Conservation (phyloP, 805 yeast species). For the Saccharomycopsis fermentans region DNA sequence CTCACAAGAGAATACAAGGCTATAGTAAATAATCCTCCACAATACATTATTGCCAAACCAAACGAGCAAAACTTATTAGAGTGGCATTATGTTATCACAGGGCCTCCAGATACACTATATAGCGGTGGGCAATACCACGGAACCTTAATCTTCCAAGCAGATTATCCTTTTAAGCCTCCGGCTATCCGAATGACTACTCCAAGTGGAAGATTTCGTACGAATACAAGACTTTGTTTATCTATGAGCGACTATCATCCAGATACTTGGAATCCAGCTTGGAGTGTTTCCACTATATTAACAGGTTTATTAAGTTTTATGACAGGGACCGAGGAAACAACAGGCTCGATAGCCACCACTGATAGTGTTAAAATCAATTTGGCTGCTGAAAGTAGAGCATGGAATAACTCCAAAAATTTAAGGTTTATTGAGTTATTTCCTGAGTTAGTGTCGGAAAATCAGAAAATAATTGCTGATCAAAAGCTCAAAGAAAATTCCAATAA, state of each 20-base stretch:
- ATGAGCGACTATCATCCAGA: slow-evolving; percentile 95
- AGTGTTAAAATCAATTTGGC: slow-evolving; percentile 49
- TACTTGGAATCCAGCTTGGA: slow-evolving; percentile 95
- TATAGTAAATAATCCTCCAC: slow-evolving; percentile 73
- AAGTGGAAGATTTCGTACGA: slow-evolving; percentile 74
- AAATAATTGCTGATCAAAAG: slow-evolving; percentile 22
- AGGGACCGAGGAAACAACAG: slow-evolving; percentile 74
- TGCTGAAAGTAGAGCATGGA: slow-evolving; percentile 48
- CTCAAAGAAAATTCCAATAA: slow-evolving; percentile 6
- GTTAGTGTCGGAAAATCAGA: slow-evolving; percentile 30
- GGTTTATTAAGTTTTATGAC: slow-evolving; percentile 92
- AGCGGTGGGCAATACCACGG: slow-evolving; percentile 87
- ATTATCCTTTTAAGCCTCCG: slow-evolving; percentile 89
- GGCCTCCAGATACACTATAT: slow-evolving; percentile 86
- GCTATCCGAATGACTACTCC: slow-evolving; percentile 85
- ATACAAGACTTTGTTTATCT: slow-evolving; percentile 75
- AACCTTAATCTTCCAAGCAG: slow-evolving; percentile 67
- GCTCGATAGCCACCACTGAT: slow-evolving; percentile 61
- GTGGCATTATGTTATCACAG: slow-evolving; percentile 89
- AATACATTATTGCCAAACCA: slow-evolving; percentile 76
- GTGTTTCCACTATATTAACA: slow-evolving; percentile 76
- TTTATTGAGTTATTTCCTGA: slow-evolving; percentile 66
- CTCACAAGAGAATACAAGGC: slow-evolving; percentile 75
- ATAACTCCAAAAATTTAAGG: slow-evolving; percentile 41
- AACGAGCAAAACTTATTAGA: slow-evolving; percentile 78